Conservation (phyloP, 257 asterid species). For the Asclepias syriaca region DNA sequence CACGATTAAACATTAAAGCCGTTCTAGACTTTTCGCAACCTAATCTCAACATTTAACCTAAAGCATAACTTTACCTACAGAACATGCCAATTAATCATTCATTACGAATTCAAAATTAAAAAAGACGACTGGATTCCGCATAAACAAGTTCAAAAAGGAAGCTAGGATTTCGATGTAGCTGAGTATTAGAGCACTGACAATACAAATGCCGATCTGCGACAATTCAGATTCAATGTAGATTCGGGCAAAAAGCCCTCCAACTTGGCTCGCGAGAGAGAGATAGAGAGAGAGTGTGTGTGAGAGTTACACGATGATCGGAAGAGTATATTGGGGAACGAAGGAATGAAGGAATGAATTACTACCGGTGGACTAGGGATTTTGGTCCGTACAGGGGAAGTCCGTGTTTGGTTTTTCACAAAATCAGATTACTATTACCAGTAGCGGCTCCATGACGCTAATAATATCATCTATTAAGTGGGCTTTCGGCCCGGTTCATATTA, state of each 20-base stretch:
- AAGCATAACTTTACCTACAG: not conserved
- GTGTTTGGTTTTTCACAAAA: not conserved
- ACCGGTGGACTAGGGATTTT: not conserved
- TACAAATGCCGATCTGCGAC: conserved; percentile 5
- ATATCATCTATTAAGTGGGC: not conserved
- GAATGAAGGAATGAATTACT: not conserved
- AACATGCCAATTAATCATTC: not conserved
- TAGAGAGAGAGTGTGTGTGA: not conserved
- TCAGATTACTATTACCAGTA: not conserved
- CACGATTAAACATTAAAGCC: not conserved
- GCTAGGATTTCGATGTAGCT: conserved; percentile 10
- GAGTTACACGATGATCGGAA: not conserved
- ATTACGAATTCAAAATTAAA: not conserved
- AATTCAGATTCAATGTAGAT: not conserved
- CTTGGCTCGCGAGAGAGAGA: not conserved
- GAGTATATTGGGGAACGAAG: not conserved
- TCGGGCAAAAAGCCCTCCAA: not conserved
- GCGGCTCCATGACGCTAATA: not conserved
- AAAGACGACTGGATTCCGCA: not conserved
- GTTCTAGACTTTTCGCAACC: not conserved
- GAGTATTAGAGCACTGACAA: not conserved
- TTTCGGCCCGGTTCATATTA: not conserved
- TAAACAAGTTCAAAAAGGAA: not conserved
- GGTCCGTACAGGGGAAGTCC: not conserved
- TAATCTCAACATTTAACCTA: not conserved